Base-by-base conservation (phyloP, 352 stramenopile species). In the Saprolegnia parasitica region DNA sequence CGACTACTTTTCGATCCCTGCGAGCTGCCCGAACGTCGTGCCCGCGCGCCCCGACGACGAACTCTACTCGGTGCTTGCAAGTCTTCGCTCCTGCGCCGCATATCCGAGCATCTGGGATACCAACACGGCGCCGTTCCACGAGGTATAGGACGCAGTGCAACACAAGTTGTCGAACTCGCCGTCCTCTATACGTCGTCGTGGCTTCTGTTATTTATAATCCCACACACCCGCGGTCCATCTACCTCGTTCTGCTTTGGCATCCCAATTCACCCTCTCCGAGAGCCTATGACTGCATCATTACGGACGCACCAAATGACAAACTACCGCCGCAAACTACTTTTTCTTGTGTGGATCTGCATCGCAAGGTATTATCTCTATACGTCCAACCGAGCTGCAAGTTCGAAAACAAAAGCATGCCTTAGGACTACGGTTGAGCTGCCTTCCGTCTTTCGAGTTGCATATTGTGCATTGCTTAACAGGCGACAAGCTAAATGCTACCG, bases 1-100 rank as follows among this genome's bases (percentile, higher is more conserved):
- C n/a, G 60, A 67, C 32, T 67, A 40, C 32, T 67, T 67, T 56
- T 67, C 60, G 46, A 56, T 67, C 8, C 60, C 60, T n/a, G 32
- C 60, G 10, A 67, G 60, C 24, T 67, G 60, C 21, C 60, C 40
- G 18, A 5, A 10, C 10, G 20, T 62, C 1, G 20, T n/a, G 11
- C 42, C 18, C 13, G 42, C 42, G 42, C 42, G 42, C 3, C 52
- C 52, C 24, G 52, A 60, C 35, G 24, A 50, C 24, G 60, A 67
- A 23, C 26, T 67, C 15, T 15, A 40, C 9, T 35, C 21, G 13
- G 24, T 21, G 13, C 11, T 24, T 5, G n/a, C n/a, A 5, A 32
- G 32, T 23, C 21, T 67, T 15, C 18, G 46, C 18, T 56, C 21
- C 16, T 67, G 32, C 32, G 32, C 60, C 37, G n/a, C 21, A n/a